Base-by-base conservation (phyloP, 2,329 filamentous ascomycete species). In the Diaporthe ilicicola region DNA sequence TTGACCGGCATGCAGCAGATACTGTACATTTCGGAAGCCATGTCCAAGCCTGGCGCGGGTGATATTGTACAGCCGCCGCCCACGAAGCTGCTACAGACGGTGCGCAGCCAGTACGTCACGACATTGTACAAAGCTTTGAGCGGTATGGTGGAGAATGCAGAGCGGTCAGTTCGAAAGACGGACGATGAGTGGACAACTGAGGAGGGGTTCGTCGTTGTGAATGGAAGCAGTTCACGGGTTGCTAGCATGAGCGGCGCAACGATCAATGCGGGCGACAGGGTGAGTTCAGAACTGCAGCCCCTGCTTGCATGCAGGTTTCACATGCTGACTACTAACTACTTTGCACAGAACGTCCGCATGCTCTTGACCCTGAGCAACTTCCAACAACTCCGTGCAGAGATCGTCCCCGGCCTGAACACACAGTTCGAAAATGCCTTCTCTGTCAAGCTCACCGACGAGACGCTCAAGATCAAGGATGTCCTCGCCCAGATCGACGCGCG, bases 111-210 rank as follows among this genome's bases (percentile, higher is more conserved):
- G 78, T 99, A 99, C 78, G 94, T 97, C 19, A 94, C 92, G 8
- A 97, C 95, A 70, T 84, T 99, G 53, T 98, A 98, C 82, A 97
- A 97, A 80, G 94, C 94, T 8, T 84, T 99, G 46, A 97, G 94
- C 76, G 96, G 95, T 27, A 95, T 99, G 90, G 94, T 99, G 1
- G 96, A 98, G 82, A 98, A 97, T 80, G 95, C 96, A 3, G 94
- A 98, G 82, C 90, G 90, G 70, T 88, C 91, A 3, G 81, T 90
- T 17, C 89, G 91, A 75, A 90, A 89, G 75, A 84, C 89, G 0
- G 90, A 92, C 55, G 88, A 90, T 71, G 88, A 90, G 70, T 90
- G 88, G 88, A 87, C 84, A 0, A 83, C 84, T 3, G 84, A 87
- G 19, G 86, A 87, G 17, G 78, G 80, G 8, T 81, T 83, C 46